Conservation (phyloP, 176 grass and related monocot species). For the Tuctoria greenei region DNA sequence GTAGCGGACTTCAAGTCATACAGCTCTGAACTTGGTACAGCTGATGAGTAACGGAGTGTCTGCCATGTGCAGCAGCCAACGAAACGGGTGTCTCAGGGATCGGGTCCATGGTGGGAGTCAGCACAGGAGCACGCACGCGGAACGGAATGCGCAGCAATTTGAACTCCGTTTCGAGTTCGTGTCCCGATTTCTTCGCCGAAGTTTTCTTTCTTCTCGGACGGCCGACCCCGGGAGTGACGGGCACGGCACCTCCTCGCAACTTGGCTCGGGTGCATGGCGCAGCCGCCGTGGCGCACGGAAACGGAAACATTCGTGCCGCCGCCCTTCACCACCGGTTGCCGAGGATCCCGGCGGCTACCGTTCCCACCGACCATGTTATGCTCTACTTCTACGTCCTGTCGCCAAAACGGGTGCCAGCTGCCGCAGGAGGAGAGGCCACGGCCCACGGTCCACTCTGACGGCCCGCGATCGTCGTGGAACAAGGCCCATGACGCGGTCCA, state of each 20-base stretch:
- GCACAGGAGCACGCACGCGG: slow-evolving; percentile 13
- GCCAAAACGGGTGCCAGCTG: too few relatives aligned
- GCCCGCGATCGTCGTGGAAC: too few relatives aligned
- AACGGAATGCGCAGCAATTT: neutral
- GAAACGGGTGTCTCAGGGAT: slow-evolving; percentile 29
- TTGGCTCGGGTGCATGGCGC: neutral
- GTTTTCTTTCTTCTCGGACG: neutral
- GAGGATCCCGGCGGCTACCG: too few relatives aligned
- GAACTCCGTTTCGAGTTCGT: neutral
- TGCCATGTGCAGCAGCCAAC: slow-evolving; percentile 28
- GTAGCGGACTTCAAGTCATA: neutral
- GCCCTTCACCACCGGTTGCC: neutral
- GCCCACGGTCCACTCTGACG: too few relatives aligned
- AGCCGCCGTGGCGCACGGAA: neutral
- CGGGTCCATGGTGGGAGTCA: slow-evolving; percentile 3
- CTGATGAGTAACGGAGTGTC: slow-evolving; percentile 8
- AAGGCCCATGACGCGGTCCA: too few relatives aligned
- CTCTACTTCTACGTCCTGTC: too few relatives aligned
- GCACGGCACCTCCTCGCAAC: slow-evolving; percentile 29
- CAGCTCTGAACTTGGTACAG: neutral
- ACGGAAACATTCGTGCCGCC: slow-evolving; percentile 22
- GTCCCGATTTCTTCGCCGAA: slow-evolving; percentile 6
- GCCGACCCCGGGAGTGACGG: slow-evolving; percentile 25
- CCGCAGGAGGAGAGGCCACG: too few relatives aligned
- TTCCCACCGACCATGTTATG: too few relatives aligned